Percentiles rank a stretch among this genome's conserved stretches.
These are phyloP conservation scores for Gastrodia elata DNA, from an alignment of 106 monocot species.

Conservation along the genomic window DNA sequence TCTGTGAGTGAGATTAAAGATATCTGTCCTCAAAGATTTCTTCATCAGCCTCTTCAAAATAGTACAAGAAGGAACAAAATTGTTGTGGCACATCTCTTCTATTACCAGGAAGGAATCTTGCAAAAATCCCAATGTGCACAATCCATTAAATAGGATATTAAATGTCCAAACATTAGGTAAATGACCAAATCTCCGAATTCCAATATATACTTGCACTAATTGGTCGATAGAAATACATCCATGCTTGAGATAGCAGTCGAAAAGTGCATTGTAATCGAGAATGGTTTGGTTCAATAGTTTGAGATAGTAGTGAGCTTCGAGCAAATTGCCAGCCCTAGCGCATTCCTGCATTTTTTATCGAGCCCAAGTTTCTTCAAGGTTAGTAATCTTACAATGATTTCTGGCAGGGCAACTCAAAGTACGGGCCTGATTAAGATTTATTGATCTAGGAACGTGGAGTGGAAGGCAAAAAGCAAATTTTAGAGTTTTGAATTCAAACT, in stretches of 20 bases:
- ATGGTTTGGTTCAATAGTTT: conserved; percentile 19
- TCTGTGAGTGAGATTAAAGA: conserved; percentile 8
- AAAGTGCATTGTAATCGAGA: conserved; percentile 41
- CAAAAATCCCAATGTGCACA: conserved; percentile 22
- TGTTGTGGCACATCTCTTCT: conserved; percentile 32
- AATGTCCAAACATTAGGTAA: conserved; percentile 42
- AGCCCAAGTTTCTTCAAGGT: neutral
- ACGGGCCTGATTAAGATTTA: neutral
- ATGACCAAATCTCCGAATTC: conserved; percentile 34
- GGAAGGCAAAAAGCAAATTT: neutral
- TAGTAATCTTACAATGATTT: neutral
- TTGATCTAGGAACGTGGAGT: neutral
- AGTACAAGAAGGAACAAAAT: conserved; percentile 36
- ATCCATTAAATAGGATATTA: conserved; percentile 35
- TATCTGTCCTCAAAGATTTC: conserved; percentile 29
- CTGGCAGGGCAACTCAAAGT: neutral
- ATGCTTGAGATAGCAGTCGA: conserved; percentile 35
- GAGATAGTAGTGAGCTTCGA: conserved; percentile 19
- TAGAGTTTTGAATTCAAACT: neutral
- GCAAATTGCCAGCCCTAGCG: conserved; percentile 35
- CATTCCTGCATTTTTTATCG: conserved; percentile 33
- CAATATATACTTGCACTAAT: conserved; percentile 12
- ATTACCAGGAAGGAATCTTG: conserved; percentile 27
- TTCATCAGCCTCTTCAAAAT: conserved; percentile 36
- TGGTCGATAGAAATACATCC: conserved; percentile 11